phyloP scores from a whole-genome alignment of 169 alveolate genomes.

The Cryptosporidium felis region DNA sequence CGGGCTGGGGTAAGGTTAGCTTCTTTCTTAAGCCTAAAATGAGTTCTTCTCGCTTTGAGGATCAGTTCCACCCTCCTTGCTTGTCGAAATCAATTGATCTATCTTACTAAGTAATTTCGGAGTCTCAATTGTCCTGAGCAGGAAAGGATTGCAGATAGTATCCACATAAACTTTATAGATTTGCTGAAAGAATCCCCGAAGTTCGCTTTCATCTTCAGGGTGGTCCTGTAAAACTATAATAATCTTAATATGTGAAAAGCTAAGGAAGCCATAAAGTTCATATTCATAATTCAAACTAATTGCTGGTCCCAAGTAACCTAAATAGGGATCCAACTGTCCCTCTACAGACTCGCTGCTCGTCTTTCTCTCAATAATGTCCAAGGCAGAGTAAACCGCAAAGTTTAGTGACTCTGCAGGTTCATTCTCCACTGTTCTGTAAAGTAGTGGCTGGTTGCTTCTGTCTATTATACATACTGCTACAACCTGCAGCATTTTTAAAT shows the following conservation, averaged over 20 bases:
- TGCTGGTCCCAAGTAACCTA: constrained; percentile 66
- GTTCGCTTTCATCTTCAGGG: constrained; percentile 55
- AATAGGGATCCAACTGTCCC: constrained; percentile 37
- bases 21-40: no score
- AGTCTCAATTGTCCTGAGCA: constrained; percentile 56
- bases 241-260: constrained; percentile 56
- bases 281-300: constrained; percentile 56
- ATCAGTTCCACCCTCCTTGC: constrained; percentile 7
- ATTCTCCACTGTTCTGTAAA: constrained; percentile 61
- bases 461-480: constrained; percentile 32
- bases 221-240: constrained; percentile 62
- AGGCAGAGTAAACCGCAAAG: constrained; percentile 45
- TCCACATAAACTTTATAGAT: constrained; percentile 48
- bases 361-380: constrained; percentile 51
- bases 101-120: constrained; percentile 40
- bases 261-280: constrained; percentile 64
- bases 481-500: constrained; percentile 23
- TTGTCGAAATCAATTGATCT: constrained; percentile 11
- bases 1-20: no score
- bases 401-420: constrained; percentile 40
- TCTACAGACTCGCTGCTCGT: constrained; percentile 3
- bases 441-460: constrained; percentile 53
- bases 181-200: constrained; percentile 20
- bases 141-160: constrained; percentile 57
- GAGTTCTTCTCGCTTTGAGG: not conserved